Conservation (phyloP, 345 rosid genomes). For the Combretum micranthum region DNA sequence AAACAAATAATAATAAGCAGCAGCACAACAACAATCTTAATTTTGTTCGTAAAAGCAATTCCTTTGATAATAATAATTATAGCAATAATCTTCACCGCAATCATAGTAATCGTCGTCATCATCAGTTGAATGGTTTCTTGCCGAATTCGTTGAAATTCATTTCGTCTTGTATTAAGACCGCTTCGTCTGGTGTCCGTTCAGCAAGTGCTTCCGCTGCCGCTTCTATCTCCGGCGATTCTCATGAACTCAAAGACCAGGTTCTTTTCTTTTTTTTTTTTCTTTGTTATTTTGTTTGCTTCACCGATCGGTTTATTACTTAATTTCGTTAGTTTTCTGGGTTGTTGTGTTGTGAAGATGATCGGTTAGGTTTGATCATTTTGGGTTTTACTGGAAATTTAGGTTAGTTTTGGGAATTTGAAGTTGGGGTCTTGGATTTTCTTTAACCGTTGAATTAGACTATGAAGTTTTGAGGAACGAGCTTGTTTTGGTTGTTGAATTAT, state of each 20-base stretch:
- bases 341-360: too few relatives aligned
- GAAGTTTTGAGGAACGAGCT: too few relatives aligned
- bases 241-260: slow-evolving; percentile 74
- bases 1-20: slow-evolving; percentile 14
- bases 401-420: background rate
- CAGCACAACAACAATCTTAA: slow-evolving; percentile 19
- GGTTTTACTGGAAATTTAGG: background rate
- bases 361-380: background rate
- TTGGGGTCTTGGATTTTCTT: too few relatives aligned
- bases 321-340: background rate
- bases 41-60: slow-evolving; percentile 10
- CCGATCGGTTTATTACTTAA: background rate
- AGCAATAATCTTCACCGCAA: too few relatives aligned
- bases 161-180: slow-evolving; percentile 79
- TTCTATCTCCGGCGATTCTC: slow-evolving; percentile 58
- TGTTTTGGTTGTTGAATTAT: too few relatives aligned
- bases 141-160: slow-evolving; percentile 81
- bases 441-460: too few relatives aligned
- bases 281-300: slow-evolving; percentile 2
- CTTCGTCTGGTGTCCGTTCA: slow-evolving; percentile 91
- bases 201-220: slow-evolving; percentile 83
- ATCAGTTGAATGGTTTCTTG: slow-evolving; percentile 36
- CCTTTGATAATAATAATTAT: background rate
- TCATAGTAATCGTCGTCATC: too few relatives aligned
- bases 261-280: background rate